These are phyloP conservation scores for Fusarium dimerum DNA, from an alignment of 2,329 filamentous ascomycete species.

Conservation along the genomic window DNA sequence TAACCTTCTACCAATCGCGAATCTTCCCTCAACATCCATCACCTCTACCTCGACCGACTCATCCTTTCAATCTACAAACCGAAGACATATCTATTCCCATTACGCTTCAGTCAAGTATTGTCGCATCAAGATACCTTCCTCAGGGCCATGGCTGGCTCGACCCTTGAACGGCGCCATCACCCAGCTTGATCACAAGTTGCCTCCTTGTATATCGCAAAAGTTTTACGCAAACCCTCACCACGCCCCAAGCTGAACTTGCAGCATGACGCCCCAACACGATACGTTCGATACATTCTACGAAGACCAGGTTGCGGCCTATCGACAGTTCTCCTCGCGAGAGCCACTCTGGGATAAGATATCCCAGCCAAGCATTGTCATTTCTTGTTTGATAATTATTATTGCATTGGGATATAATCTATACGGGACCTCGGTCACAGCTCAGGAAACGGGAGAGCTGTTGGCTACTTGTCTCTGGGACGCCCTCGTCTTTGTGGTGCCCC, in stretches of 20 bases:
- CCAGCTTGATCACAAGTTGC: constrained; percentile 27
- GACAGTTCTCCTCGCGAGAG: constrained; percentile 30
- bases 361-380: constrained; percentile 38
- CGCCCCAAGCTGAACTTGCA: constrained; percentile 17
- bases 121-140: constrained; percentile 7
- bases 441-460: constrained; percentile 28
- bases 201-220: constrained; percentile 15
- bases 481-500: constrained; percentile 58
- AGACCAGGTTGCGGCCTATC: constrained; percentile 36
- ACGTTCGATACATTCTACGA: constrained; percentile 38
- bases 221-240: constrained; percentile 16
- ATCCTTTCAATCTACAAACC: background rate
- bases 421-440: constrained; percentile 34
- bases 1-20: background rate
- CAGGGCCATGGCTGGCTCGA: constrained; percentile 28
- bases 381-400: constrained; percentile 34
- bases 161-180: constrained; percentile 22
- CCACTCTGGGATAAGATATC: constrained; percentile 34
- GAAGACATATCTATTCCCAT: background rate
- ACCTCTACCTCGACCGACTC: background rate
- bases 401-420: constrained; percentile 38
- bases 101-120: background rate
- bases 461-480: constrained; percentile 60
- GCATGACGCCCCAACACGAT: constrained; percentile 37
- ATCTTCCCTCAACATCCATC: background rate